Evolutionary conservation across 2,329 filamentous ascomycete species (phyloP), one percentile per base, ranked within the genome.

Genomic region (Rutstroemia sp.): DNA sequence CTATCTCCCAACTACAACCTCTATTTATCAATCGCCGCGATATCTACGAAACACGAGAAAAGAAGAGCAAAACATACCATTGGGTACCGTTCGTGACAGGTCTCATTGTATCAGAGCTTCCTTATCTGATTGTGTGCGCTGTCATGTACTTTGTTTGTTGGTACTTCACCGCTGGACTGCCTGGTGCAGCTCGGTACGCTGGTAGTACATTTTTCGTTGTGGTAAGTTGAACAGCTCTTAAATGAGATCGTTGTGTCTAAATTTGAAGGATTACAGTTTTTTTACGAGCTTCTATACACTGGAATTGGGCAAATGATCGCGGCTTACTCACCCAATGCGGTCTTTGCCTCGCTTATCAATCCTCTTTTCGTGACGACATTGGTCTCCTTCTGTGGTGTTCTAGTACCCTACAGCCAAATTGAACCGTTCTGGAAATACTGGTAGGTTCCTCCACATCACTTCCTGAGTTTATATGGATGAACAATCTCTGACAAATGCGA

Each of bases 331-430:
- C 82, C 82, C 0, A 84, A 82, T 59, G 80, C 77, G 37, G 76
- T 82, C 10, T 83, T 83, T 46, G 82, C 82, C 0, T 73, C 79
- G 0, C 73, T 85, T 4, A 75, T 77, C 59, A 84, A 83, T 61
- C 80, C 80, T 0, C 65, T 85, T 0, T 52, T 84, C 10, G 71
- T 85, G 54, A 75, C 78, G 6, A 69, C 82, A 42, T 74, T 90
- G 2, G 77, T 89, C 8, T 80, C 79, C 1, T 91, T 92, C 73
- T 90, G 86, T 63, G 88, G 88, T 60, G 85, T 91, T 1, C 74
- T 90, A 5, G 87, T 90, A 0, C 86, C 87, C 0, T 88, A 85
- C 75, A 77, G 0, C 81, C 86, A 85, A 61, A 64, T 91, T 19
- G 79, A 82, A 8, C 63, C 70, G 0, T 90, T 90, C 70, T 91